Percentiles rank a stretch among this genome's conserved stretches.
These are phyloP conservation scores for Skeletonema potamos DNA, from an alignment of 108 stramenopile genomes.

Conservation along the genomic window DNA sequence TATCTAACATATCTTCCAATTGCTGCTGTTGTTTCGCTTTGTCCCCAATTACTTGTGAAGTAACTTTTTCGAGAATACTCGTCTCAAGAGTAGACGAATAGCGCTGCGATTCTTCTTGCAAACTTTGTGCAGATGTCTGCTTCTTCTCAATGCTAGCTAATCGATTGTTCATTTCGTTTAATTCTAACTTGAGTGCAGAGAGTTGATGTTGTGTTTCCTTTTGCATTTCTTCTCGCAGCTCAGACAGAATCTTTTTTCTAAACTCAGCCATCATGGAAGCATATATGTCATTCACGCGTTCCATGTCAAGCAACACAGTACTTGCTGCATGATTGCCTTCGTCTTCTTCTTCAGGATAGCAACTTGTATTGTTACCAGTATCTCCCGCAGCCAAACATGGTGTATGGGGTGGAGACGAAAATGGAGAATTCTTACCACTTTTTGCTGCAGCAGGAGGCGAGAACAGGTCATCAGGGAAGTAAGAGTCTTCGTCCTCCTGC, in stretches of 20 bases:
- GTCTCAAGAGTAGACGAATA: conserved; percentile 19
- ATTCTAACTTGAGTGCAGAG: conserved; percentile 9
- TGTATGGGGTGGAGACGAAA: neutral
- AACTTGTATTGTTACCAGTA: neutral
- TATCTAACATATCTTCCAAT: conserved; percentile 28
- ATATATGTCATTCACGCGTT: conserved; percentile 21
- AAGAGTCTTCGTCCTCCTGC: neutral
- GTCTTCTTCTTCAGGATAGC: conserved; percentile 17
- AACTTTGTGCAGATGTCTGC: neutral
- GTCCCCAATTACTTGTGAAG: conserved; percentile 7
- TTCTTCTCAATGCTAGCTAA: neutral
- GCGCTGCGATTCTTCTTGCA: conserved; percentile 9
- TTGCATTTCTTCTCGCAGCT: conserved; percentile 17
- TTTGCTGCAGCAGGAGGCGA: too few species aligned
- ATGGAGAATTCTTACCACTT: too few species aligned
- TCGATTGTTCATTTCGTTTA: conserved; percentile 11
- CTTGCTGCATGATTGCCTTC: conserved; percentile 13
- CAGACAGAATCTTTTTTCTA: conserved; percentile 8
- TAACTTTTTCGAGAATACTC: conserved; percentile 24
- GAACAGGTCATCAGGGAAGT: neutral
- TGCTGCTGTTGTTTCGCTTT: conserved; percentile 9
- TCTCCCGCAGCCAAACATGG: neutral
- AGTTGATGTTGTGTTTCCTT: conserved; percentile 12
- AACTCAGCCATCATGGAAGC: conserved; percentile 14
- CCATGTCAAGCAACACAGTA: conserved; percentile 3